phyloP scores from a whole-genome alignment of 345 rosid species.

The Abelmoschus esculentus region DNA sequence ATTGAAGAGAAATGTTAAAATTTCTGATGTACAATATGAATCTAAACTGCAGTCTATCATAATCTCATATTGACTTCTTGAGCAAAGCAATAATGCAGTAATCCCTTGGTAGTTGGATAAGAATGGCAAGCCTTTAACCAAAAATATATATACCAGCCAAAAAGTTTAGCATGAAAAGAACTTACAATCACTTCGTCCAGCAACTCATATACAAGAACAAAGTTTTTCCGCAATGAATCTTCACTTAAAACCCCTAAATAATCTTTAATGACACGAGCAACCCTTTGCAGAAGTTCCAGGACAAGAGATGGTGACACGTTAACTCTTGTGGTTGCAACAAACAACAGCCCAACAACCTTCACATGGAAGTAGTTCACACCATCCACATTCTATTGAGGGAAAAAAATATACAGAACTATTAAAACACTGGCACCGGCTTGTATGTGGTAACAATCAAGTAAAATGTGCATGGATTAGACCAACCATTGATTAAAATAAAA shows the following conservation, averaged over 20 bases:
- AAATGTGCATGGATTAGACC: background rate
- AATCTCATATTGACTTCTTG: background rate
- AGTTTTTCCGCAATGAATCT: slow-evolving; percentile 86
- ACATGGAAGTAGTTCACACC: slow-evolving; percentile 99
- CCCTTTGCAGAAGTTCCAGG: slow-evolving; percentile 93
- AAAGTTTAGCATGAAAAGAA: slow-evolving; percentile 6
- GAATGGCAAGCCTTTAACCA: background rate
- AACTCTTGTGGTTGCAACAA: slow-evolving; percentile 93
- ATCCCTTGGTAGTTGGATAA: background rate
- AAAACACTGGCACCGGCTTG: background rate
- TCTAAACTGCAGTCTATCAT: background rate
- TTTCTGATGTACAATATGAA: background rate
- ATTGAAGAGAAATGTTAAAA: background rate
- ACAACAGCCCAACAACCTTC: slow-evolving; percentile 82
- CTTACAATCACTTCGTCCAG: slow-evolving; percentile 98
- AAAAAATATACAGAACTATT: background rate
- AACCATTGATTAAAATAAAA: background rate
- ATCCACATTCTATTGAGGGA: slow-evolving; percentile 53
- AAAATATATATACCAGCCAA: background rate
- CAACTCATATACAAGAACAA: slow-evolving; percentile 91
- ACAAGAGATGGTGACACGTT: slow-evolving; percentile 89
- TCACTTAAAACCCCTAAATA: slow-evolving; percentile 93
- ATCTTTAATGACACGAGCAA: slow-evolving; percentile 94
- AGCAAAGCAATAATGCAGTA: slow-evolving; percentile 6
- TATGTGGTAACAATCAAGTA: background rate